These are phyloP conservation scores for Physocladia obscura DNA, from an alignment of 192 early-diverging fungal genomes.

Conservation along the genomic window DNA sequence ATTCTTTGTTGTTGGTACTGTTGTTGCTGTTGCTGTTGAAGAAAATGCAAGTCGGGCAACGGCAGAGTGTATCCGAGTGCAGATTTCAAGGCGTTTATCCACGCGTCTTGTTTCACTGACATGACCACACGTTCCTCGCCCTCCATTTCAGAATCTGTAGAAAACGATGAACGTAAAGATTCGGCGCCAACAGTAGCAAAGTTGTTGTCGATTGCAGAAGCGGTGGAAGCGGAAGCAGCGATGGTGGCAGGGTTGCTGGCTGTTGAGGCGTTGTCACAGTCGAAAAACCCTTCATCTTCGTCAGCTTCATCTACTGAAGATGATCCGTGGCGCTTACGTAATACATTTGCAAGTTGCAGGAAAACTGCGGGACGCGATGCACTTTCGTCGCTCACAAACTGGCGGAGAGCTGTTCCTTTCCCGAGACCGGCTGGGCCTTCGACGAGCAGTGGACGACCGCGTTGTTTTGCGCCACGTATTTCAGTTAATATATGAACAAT, in stretches of 20 bases:
- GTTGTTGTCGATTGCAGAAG: not conserved
- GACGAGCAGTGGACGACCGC: constrained; percentile 28
- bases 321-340: constrained; percentile 35
- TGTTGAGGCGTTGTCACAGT: no score
- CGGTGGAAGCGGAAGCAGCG: not conserved
- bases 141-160: constrained; percentile 30
- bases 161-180: constrained; percentile 1
- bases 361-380: constrained; percentile 33
- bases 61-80: constrained; percentile 19
- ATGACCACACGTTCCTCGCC: constrained; percentile 20
- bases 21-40: not conserved
- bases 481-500: constrained; percentile 31
- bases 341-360: constrained; percentile 24
- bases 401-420: constrained; percentile 31
- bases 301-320: constrained; percentile 24
- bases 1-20: no score
- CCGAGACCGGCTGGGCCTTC: constrained; percentile 43
- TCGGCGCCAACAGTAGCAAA: not conserved
- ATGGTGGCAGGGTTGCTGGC: not conserved
- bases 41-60: no score
- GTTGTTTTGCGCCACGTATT: constrained; percentile 17
- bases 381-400: constrained; percentile 18
- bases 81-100: constrained; percentile 4
- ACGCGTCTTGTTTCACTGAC: constrained; percentile 19
- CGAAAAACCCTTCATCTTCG: constrained; percentile 12